Percentiles rank a stretch among this genome's conserved stretches.
Evolutionary conservation across 73 alveolate genomes (phyloP).

Genomic region (Tetrahymena borealis): DNA sequence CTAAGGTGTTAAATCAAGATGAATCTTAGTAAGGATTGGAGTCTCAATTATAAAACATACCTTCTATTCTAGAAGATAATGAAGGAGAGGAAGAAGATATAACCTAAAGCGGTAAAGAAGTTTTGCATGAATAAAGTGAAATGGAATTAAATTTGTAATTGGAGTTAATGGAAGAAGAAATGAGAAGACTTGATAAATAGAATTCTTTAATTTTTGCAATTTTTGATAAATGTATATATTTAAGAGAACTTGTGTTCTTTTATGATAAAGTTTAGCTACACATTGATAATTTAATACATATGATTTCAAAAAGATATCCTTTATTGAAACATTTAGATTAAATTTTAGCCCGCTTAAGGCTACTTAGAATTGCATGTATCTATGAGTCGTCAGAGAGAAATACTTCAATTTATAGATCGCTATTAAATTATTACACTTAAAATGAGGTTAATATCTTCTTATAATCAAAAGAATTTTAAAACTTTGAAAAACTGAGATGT

Average conservation of each 20-base stretch:
- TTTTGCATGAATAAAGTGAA: neutral
- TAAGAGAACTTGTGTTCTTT: neutral
- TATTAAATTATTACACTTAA: neutral
- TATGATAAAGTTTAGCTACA: neutral
- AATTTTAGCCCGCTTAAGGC: neutral
- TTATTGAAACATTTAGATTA: too few relatives aligned
- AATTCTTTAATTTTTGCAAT: neutral
- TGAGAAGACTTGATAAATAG: neutral
- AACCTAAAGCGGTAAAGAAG: neutral
- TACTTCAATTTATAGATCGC: neutral
- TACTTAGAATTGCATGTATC: neutral
- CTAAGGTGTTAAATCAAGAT: too few relatives aligned
- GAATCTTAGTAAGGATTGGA: too few relatives aligned
- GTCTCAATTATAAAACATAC: too few relatives aligned
- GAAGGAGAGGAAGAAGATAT: neutral
- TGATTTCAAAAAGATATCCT: too few relatives aligned
- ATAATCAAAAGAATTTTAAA: neutral
- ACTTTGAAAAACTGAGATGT: neutral
- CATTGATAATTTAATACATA: neutral
- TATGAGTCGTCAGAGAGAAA: neutral
- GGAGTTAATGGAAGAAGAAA: neutral
- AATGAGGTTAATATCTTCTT: neutral
- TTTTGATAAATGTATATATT: neutral
- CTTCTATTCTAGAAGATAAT: too few relatives aligned
- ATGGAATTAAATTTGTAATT: neutral